phyloP scores from a whole-genome alignment of 805 yeast species.

The Saccharomyces mikatae region DNA sequence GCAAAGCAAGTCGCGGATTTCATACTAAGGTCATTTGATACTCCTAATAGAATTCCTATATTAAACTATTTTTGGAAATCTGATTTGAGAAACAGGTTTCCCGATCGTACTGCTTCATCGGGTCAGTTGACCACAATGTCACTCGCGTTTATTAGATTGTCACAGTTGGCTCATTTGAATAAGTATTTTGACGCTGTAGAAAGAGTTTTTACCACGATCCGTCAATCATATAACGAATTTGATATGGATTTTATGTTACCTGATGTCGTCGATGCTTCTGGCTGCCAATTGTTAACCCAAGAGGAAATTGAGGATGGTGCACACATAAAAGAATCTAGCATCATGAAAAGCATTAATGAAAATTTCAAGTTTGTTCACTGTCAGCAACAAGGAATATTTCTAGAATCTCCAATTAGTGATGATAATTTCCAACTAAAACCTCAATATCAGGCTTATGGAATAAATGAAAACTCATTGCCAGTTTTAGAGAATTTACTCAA shows the following conservation, averaged over 20 bases:
- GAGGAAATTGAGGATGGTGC: constrained; percentile 28
- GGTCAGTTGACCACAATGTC: constrained; percentile 45
- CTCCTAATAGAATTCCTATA: constrained; percentile 49
- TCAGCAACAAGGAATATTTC: constrained; percentile 20
- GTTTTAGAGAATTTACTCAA: constrained; percentile 44
- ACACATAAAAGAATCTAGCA: constrained; percentile 29
- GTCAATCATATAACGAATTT: constrained; percentile 30
- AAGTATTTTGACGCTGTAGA: constrained; percentile 44
- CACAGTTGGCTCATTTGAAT: constrained; percentile 43
- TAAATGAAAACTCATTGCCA: constrained; percentile 14
- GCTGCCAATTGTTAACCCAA: constrained; percentile 34
- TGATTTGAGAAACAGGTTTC: constrained; percentile 31
- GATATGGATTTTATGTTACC: constrained; percentile 39
- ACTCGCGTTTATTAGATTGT: constrained; percentile 44
- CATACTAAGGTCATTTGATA: constrained; percentile 47
- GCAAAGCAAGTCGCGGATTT: constrained; percentile 43
- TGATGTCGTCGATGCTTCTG: constrained; percentile 40
- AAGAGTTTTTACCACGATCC: constrained; percentile 35
- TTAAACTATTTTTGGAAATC: constrained; percentile 38
- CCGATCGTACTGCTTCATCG: constrained; percentile 31
- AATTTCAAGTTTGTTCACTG: constrained; percentile 30
- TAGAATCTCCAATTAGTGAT: constrained; percentile 6
- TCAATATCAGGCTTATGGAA: constrained; percentile 5
- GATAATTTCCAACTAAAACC: neutral
- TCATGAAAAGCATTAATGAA: constrained; percentile 31